A percentile compares a stretch with the other conserved stretches of the same genome.
phyloP scores from a whole-genome alignment of 148 eudicot species.

The Rhododendron simsii region DNA sequence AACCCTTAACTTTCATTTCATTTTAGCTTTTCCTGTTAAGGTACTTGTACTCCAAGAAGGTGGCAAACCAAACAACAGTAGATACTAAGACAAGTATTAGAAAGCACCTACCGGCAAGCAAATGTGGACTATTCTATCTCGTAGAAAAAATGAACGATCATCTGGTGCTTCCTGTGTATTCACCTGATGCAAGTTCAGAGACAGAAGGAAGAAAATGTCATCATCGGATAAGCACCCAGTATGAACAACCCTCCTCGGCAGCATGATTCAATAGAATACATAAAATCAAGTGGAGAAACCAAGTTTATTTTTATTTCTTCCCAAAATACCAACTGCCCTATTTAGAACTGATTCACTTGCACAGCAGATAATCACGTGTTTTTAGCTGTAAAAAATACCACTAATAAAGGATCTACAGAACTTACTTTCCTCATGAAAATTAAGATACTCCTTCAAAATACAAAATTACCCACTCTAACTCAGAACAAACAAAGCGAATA shows the following conservation, averaged over 20 bases:
- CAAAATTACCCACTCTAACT: background rate
- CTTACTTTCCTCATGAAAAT: background rate
- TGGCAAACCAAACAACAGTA: background rate
- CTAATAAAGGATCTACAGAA: background rate
- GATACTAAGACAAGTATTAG: background rate
- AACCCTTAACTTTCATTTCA: background rate
- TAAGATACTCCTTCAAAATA: background rate
- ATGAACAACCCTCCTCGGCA: background rate
- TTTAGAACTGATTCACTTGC: background rate
- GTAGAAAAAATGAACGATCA: slow-evolving; percentile 61
- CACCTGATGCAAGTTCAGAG: slow-evolving; percentile 37
- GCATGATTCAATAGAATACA: background rate
- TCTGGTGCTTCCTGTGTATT: slow-evolving; percentile 89
- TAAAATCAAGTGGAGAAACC: background rate
- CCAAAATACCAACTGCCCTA: background rate
- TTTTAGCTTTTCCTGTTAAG: background rate
- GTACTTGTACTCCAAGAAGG: background rate
- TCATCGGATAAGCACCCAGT: background rate
- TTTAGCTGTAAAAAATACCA: background rate
- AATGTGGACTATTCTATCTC: slow-evolving; percentile 74
- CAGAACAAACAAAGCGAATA: background rate
- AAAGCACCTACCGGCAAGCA: slow-evolving; percentile 73
- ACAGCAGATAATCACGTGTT: background rate
- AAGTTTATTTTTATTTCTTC: background rate
- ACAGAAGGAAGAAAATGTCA: background rate